phyloP scores from a whole-genome alignment of 176 grass and related monocot genomes.

The Neostapfia colusana region DNA sequence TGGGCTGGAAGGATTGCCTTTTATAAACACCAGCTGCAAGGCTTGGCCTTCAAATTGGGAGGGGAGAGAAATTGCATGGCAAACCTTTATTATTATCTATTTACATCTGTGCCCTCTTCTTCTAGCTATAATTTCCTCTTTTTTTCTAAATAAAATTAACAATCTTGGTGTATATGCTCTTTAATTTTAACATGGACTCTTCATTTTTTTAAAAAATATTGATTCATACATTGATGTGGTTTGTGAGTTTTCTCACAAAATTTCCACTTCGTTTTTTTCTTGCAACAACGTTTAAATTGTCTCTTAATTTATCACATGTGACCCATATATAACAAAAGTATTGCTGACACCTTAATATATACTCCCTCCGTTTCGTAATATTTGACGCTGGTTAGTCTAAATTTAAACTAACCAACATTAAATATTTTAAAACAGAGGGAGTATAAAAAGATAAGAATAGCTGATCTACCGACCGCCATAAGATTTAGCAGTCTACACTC shows the following conservation, averaged over 20 bases:
- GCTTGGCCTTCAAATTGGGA: neutral
- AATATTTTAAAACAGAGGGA: too few relatives aligned
- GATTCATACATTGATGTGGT: too few relatives aligned
- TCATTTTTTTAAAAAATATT: too few relatives aligned
- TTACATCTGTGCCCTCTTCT: neutral
- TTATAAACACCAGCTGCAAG: slow-evolving; percentile 39
- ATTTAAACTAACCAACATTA: too few relatives aligned
- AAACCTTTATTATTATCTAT: neutral
- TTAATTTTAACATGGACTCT: neutral
- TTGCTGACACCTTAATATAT: neutral
- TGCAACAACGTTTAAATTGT: neutral
- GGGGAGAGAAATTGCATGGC: neutral
- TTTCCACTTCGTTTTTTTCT: neutral
- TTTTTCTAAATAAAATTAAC: neutral
- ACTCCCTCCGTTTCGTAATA: too few relatives aligned
- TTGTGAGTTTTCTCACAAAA: neutral
- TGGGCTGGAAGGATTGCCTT: slow-evolving; percentile 30
- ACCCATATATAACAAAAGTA: neutral
- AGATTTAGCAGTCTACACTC: neutral
- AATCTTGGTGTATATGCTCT: neutral
- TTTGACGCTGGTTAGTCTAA: too few relatives aligned
- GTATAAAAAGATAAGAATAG: neutral
- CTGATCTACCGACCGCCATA: neutral
- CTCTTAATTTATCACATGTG: neutral
- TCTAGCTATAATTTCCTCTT: neutral